Evolutionary conservation across 2,329 filamentous ascomycete species (phyloP).

Genomic region (Aspergillus quadricinctus): DNA sequence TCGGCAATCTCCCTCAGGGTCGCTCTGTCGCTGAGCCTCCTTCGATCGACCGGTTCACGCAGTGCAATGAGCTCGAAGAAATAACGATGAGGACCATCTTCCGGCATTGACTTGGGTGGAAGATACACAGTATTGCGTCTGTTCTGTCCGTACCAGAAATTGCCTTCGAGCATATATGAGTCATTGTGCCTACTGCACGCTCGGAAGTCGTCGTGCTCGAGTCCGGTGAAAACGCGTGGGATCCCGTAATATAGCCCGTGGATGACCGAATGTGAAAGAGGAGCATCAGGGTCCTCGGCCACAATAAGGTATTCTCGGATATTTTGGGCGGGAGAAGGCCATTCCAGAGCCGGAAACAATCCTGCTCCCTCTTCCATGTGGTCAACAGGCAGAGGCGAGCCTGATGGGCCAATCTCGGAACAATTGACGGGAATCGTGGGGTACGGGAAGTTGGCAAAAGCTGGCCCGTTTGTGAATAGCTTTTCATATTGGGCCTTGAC

Average conservation of each 20-base stretch:
- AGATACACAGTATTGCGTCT: conserved; percentile 41
- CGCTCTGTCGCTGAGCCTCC: conserved; percentile 34
- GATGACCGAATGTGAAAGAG: conserved; percentile 42
- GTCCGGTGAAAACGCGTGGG: conserved; percentile 28
- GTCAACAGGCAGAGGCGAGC: conserved; percentile 28
- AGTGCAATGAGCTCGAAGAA: conserved; percentile 50
- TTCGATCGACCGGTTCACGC: conserved; percentile 39
- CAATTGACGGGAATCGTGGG: conserved; percentile 20
- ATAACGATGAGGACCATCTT: conserved; percentile 52
- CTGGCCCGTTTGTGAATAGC: conserved; percentile 23
- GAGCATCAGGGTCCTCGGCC: conserved; percentile 47
- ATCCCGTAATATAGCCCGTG: conserved; percentile 46
- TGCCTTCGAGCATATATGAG: conserved; percentile 28
- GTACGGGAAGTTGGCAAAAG: conserved; percentile 15
- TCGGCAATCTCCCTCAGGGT: conserved; percentile 42
- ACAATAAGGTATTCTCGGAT: conserved; percentile 47
- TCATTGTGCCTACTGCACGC: conserved; percentile 17
- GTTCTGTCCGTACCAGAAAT: conserved; percentile 47
- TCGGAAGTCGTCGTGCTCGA: conserved; percentile 38
- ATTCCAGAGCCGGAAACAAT: conserved; percentile 40
- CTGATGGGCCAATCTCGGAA: conserved; percentile 24
- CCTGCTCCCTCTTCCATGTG: conserved; percentile 40
- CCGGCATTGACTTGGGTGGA: conserved; percentile 45
- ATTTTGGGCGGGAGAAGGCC: conserved; percentile 31
- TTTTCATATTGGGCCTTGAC: conserved; percentile 17